Conservation (phyloP, 2,329 filamentous ascomycete species). For the Neoarthrinium moseri region DNA sequence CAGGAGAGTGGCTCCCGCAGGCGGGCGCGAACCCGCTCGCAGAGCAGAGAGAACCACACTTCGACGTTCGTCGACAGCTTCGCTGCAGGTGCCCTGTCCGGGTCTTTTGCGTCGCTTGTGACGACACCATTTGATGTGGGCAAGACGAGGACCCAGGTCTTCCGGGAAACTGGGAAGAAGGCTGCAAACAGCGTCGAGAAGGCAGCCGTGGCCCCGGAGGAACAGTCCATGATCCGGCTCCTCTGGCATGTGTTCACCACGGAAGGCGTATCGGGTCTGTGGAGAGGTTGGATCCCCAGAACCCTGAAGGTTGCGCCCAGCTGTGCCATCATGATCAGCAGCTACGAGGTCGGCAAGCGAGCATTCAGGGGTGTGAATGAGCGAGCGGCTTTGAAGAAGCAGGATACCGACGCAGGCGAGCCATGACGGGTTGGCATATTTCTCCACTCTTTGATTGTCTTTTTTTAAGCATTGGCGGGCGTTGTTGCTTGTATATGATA, state of each 20-base stretch:
- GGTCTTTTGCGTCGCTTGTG: conserved; percentile 79
- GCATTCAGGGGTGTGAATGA: conserved; percentile 76
- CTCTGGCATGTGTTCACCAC: conserved; percentile 88
- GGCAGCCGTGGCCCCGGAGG: conserved; percentile 59
- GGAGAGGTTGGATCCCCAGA: conserved; percentile 87
- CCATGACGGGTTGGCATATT: conserved; percentile 13
- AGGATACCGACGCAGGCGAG: conserved; percentile 12
- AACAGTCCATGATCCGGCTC: conserved; percentile 75
- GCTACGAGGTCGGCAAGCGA: conserved; percentile 93
- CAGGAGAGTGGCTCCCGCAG: conserved; percentile 33
- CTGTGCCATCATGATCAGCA: conserved; percentile 99
- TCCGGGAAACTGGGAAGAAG: conserved; percentile 51
- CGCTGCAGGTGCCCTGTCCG: conserved; percentile 77
- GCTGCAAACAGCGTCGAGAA: conserved; percentile 23
- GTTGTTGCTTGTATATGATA: conserved; percentile 26
- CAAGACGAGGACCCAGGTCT: conserved; percentile 91
- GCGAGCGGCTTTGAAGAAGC: conserved; percentile 29
- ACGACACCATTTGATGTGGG: conserved; percentile 97
- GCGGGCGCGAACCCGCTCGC: conserved; percentile 50
- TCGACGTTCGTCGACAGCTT: conserved; percentile 89
- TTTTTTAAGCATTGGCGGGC: conserved; percentile 28
- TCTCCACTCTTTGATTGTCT: conserved; percentile 4
- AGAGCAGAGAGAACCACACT: conserved; percentile 67
- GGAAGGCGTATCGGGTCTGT: conserved; percentile 79
- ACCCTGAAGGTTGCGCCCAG: conserved; percentile 94